A percentile compares a stretch with the other conserved stretches of the same genome.
Conservation (phyloP, 345 rosid genomes). For the Rhodamnia rubescens region DNA sequence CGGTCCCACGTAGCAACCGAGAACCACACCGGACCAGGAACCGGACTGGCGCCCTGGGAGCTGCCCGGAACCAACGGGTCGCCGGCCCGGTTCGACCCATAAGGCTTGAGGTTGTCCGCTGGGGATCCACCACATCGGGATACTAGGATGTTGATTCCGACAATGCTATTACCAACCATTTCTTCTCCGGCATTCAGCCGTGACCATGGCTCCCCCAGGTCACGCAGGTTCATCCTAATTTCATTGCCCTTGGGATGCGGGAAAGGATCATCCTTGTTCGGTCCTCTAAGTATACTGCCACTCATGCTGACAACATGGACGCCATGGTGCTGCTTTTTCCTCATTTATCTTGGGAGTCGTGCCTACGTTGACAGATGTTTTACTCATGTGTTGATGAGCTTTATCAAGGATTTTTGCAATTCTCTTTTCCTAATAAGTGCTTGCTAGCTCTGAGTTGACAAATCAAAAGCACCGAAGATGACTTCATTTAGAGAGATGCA, state of each 20-base stretch:
- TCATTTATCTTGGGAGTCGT: background rate
- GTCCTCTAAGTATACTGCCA: conserved; percentile 62
- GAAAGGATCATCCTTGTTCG: conserved; percentile 58
- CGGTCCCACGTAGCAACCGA: too few species aligned
- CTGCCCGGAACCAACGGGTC: too few species aligned
- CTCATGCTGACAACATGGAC: conserved; percentile 59
- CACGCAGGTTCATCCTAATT: conserved; percentile 69
- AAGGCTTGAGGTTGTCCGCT: conserved; percentile 85
- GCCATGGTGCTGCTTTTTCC: conserved; percentile 40
- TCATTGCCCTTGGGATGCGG: conserved; percentile 71
- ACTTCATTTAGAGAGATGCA: too few species aligned
- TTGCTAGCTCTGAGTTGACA: background rate
- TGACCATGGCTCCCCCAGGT: conserved; percentile 93
- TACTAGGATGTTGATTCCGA: conserved; percentile 56
- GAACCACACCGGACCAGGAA: too few species aligned
- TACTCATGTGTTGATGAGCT: background rate
- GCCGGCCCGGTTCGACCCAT: conserved; percentile 74
- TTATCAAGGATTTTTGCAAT: background rate
- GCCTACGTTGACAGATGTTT: background rate
- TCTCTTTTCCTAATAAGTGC: background rate
- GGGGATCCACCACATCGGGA: conserved; percentile 81
- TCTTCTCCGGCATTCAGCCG: conserved; percentile 58
- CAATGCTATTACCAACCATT: conserved; percentile 52
- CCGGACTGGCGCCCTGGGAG: too few species aligned
- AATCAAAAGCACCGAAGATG: too few species aligned